Evolutionary conservation across 345 rosid genomes (phyloP).

Genomic region (Cardamine occulta): DNA sequence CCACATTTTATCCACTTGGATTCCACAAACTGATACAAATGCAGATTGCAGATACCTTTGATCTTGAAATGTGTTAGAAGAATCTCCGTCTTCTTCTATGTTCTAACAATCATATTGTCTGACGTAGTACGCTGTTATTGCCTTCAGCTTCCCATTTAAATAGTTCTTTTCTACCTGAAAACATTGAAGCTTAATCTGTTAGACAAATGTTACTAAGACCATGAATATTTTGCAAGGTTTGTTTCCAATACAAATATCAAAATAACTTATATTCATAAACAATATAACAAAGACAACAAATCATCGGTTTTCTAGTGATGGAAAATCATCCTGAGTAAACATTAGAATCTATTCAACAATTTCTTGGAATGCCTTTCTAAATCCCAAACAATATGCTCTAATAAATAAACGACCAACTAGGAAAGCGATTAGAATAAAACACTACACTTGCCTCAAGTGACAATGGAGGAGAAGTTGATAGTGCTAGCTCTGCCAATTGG

Average conservation of each 20-base stretch:
- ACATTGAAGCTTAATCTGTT: constrained; percentile 20
- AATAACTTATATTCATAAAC: not conserved
- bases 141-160: constrained; percentile 85
- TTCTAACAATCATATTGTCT: constrained; percentile 31
- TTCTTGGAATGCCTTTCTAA: not conserved
- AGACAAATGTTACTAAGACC: constrained; percentile 13
- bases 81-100: not conserved
- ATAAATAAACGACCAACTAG: not conserved
- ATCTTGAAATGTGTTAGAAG: not conserved
- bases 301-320: not conserved
- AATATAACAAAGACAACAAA: not conserved
- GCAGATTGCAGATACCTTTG: not conserved
- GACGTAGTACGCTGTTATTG: constrained; percentile 88
- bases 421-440: not conserved
- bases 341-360: not conserved
- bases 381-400: not conserved
- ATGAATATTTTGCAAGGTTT: not conserved
- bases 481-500: constrained; percentile 83
- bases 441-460: constrained; percentile 62
- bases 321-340: not conserved
- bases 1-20: constrained; percentile 10
- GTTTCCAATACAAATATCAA: not conserved
- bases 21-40: constrained; percentile 23
- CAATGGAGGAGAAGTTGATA: constrained; percentile 68
- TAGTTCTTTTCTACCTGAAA: constrained; percentile 83